phyloP scores from a whole-genome alignment of 306 rosid genomes.

The Rosa chinensis region DNA sequence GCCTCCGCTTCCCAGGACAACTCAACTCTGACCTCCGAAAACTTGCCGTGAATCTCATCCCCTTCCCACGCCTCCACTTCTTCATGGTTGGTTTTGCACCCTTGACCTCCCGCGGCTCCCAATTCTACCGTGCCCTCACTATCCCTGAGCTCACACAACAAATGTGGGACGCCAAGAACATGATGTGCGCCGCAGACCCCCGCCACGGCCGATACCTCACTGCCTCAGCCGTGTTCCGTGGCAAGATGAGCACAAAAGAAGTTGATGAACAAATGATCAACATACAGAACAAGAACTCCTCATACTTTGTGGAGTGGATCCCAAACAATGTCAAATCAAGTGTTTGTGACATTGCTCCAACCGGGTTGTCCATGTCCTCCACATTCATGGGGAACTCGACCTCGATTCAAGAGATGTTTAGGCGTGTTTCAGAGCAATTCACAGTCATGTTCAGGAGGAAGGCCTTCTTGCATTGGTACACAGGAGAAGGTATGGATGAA shows the following conservation, averaged over 20 bases:
- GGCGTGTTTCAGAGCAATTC: slow-evolving; percentile 87
- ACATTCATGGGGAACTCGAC: slow-evolving; percentile 92
- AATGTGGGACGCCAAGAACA: slow-evolving; percentile 87
- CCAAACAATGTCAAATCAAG: slow-evolving; percentile 90
- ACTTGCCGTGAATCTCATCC: slow-evolving; percentile 76
- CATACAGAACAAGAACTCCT: slow-evolving; percentile 87
- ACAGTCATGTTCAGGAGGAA: slow-evolving; percentile 86
- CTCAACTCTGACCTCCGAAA: slow-evolving; percentile 88
- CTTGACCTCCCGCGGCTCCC: slow-evolving; percentile 74
- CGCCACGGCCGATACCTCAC: slow-evolving; percentile 83
- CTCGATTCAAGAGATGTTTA: slow-evolving; percentile 84
- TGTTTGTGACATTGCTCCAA: slow-evolving; percentile 87
- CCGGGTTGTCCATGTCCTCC: slow-evolving; percentile 72
- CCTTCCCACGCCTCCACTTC: slow-evolving; percentile 81
- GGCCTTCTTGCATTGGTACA: slow-evolving; percentile 94
- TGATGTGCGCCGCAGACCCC: slow-evolving; percentile 93
- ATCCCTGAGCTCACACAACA: slow-evolving; percentile 92
- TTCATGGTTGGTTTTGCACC: slow-evolving; percentile 94
- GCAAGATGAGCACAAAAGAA: slow-evolving; percentile 91
- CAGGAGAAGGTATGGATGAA: slow-evolving; percentile 91
- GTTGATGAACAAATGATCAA: slow-evolving; percentile 84
- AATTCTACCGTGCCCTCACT: slow-evolving; percentile 68
- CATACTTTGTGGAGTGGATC: slow-evolving; percentile 85
- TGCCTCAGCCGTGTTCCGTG: slow-evolving; percentile 84
- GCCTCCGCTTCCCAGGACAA: slow-evolving; percentile 89